Evolutionary conservation across 1,139 yeast genomes (phyloP), one percentile per base, ranked within the genome.

Genomic region (Pichia norvegensis): DNA sequence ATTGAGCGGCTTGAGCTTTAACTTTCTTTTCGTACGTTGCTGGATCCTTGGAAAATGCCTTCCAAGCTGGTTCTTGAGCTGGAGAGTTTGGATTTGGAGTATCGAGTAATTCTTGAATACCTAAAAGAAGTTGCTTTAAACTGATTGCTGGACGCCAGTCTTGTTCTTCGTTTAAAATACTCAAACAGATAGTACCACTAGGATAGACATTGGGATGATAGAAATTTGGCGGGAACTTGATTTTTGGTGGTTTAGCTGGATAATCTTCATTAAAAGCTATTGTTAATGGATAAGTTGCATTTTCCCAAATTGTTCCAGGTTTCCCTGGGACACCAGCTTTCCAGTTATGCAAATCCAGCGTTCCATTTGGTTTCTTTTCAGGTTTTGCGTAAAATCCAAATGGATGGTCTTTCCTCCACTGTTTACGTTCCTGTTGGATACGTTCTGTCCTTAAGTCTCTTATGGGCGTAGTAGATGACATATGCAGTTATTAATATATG

Each of bases 131-230:
- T 62, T 92, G 96, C 61, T 87, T 88, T 57, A 94, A 68, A 16
- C 96, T 87, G 54, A 92, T 83, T 10, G 97, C 96, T 1, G 99
- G 98, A 61, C 95, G 78, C 99, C 99, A 94, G 63, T 87, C 98
- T 64, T 90, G 95, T 44, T 84, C 94, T 64, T 92, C 98, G 63
- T 92, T 94, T 62, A 92, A 72, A 50, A 94, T 92, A 46, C 95
- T 83, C 42, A 92, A 74, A 66, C 98, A 92, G 36, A 92, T 82
- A 1, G 97, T 92, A 1, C 98, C 98, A 50, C 95, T 85, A 1
- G 98, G 98, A 58, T 92, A 92, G 7, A 92, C 94, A 58, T 92
- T 92, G 4, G 98, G 98, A 64, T 92, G 98, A 67, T 88, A 92
- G 60, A 92, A 92, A 0, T 85, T 86, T 4, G 82, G 76, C 1